Evolutionary conservation across 805 yeast species (phyloP).

Genomic region (Lachancea dasiensis): DNA sequence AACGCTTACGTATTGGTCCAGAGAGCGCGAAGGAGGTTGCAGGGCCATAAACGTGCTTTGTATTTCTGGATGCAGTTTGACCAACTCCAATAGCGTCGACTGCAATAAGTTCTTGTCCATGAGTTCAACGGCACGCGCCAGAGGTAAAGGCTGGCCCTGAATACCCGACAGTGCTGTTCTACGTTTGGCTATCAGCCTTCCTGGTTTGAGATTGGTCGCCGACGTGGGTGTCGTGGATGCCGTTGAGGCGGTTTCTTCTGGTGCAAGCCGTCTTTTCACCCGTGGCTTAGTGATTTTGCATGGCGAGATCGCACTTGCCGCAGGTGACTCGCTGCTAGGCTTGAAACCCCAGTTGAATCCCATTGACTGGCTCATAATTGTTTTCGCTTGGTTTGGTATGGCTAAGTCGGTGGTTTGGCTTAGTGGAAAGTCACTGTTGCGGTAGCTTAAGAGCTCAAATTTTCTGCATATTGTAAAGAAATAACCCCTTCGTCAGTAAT

Average conservation of each 20-base stretch:
- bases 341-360: slow-evolving; percentile 20
- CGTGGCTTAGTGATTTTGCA: slow-evolving; percentile 12
- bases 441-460: neutral
- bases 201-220: slow-evolving; percentile 3
- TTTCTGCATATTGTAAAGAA: neutral
- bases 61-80: slow-evolving; percentile 24
- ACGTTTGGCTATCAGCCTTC: slow-evolving; percentile 5
- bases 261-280: slow-evolving; percentile 13
- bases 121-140: slow-evolving; percentile 30
- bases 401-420: neutral
- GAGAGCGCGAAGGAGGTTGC: slow-evolving; percentile 17
- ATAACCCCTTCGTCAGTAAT: neutral
- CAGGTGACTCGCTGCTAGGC: slow-evolving; percentile 6
- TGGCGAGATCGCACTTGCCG: neutral
- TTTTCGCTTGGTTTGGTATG: neutral
- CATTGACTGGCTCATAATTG: slow-evolving; percentile 11
- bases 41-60: slow-evolving; percentile 15
- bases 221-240: no score
- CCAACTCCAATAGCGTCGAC: slow-evolving; percentile 19
- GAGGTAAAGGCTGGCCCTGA: slow-evolving; percentile 29
- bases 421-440: neutral
- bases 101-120: slow-evolving; percentile 28
- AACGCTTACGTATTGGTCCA: slow-evolving; percentile 19
- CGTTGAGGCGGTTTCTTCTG: slow-evolving; percentile 7
- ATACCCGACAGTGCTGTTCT: slow-evolving; percentile 12